Evolutionary conservation across 2,329 filamentous ascomycete species (phyloP), one percentile per base, ranked within the genome.

Genomic region (Fusarium sulawesiense): DNA sequence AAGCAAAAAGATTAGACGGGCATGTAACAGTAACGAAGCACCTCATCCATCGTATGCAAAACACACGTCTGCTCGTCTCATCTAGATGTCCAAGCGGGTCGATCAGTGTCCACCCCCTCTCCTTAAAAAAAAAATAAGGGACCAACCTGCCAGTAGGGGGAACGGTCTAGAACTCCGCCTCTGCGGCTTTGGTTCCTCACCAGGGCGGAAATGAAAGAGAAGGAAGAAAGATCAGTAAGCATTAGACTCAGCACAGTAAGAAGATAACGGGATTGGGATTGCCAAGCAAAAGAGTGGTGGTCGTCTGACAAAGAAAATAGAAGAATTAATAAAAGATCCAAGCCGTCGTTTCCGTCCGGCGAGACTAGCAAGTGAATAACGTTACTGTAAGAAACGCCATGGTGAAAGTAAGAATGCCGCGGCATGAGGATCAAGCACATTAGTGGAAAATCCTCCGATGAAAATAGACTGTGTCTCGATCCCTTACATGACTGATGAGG

Each of bases 281-380:
- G 48, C 55, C 47, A 60, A 65, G 68, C 51, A 56, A 29, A 29
- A 29, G 13, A 45, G 27, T 48, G 40, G 44, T 66, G 45, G 29
- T 65, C 29, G 48, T 65, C 68, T 68, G 68, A 71, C 68, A 69
- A 71, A 70, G 41, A 61, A 42, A 12, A 30, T 25, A 47, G 18
- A 21, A 14, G 23, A 29, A 42, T 53, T 27, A 13, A 42, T 40
- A 49, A 37, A 37, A 40, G n/a, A 6, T n/a, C 34, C 34, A 37
- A 37, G 34, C 67, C 67, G 61, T 63, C 66, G 41, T 37, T 53
- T 70, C 66, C 66, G 56, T 30, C 29, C 29, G 29, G 29, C 7
- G 29, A 30, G 29, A 30, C 29, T 30, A 30, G 29, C 29, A 30
- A 30, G 29, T 30, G 29, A 30, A 30, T 53, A 53, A 53, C 32